phyloP scores from a whole-genome alignment of 2,329 filamentous ascomycete species.

The Curvularia hawaiiensis region DNA sequence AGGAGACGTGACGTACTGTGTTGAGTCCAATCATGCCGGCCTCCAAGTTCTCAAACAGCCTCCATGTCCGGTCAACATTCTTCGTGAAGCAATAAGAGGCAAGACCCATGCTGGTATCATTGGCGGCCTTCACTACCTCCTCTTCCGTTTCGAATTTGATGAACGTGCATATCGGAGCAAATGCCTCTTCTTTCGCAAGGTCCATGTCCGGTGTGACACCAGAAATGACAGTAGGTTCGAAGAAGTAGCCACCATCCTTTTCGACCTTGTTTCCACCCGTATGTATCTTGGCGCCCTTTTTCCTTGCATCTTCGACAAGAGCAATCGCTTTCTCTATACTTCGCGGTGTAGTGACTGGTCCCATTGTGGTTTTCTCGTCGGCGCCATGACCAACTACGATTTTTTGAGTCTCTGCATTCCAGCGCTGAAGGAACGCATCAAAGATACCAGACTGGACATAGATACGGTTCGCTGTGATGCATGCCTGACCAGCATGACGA shows the following conservation, averaged over 20 bases:
- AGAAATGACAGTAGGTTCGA: constrained; percentile 69
- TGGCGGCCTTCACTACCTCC: constrained; percentile 64
- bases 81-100: constrained; percentile 73
- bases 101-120: constrained; percentile 67
- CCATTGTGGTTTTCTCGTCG: constrained; percentile 62
- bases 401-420: constrained; percentile 59
- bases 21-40: constrained; percentile 73
- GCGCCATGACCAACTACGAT: constrained; percentile 68
- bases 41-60: constrained; percentile 69
- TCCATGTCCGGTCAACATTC: constrained; percentile 68
- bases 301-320: constrained; percentile 68
- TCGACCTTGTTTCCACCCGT: constrained; percentile 62
- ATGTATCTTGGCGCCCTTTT: constrained; percentile 66
- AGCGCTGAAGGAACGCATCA: constrained; percentile 61
- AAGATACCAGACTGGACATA: constrained; percentile 69
- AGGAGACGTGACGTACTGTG: constrained; percentile 51
- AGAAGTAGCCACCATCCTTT: constrained; percentile 65
- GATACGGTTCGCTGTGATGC: constrained; percentile 68
- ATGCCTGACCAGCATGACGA: constrained; percentile 67
- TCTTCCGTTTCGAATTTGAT: constrained; percentile 70
- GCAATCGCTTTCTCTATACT: constrained; percentile 61
- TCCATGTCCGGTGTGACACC: constrained; percentile 64
- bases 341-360: constrained; percentile 62
- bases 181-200: constrained; percentile 64
- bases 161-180: constrained; percentile 67